phyloP scores from a whole-genome alignment of 2,329 filamentous ascomycete species.

The Cercospora sojina region DNA sequence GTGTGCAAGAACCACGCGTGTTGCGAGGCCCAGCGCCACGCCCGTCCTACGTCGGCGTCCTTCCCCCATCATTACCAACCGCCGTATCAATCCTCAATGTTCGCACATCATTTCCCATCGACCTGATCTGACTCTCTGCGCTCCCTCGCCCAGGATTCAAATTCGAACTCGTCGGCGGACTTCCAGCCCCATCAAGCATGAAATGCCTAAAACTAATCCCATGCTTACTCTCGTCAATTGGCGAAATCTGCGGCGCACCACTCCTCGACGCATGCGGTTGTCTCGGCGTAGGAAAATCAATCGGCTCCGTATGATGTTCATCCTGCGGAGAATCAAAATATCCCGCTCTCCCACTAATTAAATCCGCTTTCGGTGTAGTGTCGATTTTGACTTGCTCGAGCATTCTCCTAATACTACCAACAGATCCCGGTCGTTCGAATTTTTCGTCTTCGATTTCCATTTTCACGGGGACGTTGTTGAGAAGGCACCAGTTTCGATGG shows the following conservation, averaged over 20 bases:
- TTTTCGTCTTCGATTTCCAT: conserved; percentile 50
- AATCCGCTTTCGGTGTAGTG: conserved; percentile 42
- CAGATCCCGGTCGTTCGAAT: conserved; percentile 45
- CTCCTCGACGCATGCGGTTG: conserved; percentile 1
- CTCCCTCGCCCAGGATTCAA: neutral
- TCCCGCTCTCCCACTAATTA: conserved; percentile 39
- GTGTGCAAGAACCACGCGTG: neutral
- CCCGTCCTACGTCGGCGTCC: conserved; percentile 26
- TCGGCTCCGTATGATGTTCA: neutral
- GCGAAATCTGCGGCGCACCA: conserved; percentile 15
- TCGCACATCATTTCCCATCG: conserved; percentile 18
- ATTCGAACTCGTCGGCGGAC: neutral
- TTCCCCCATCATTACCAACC: conserved; percentile 23
- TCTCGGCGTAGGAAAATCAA: conserved; percentile 14
- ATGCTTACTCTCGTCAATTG: conserved; percentile 20
- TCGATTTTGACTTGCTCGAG: conserved; percentile 48
- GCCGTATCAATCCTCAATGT: conserved; percentile 21
- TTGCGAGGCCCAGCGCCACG: neutral
- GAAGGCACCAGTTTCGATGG: conserved; percentile 48
- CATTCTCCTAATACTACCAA: conserved; percentile 32
- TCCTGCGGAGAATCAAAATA: conserved; percentile 34
- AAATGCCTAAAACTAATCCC: conserved; percentile 33
- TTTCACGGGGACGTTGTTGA: conserved; percentile 45
- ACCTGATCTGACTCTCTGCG: conserved; percentile 8
- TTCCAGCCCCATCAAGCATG: conserved; percentile 26